Evolutionary conservation across 495 filamentous ascomycete genomes (phyloP).

Genomic region (Opeltia flavorubescens): DNA sequence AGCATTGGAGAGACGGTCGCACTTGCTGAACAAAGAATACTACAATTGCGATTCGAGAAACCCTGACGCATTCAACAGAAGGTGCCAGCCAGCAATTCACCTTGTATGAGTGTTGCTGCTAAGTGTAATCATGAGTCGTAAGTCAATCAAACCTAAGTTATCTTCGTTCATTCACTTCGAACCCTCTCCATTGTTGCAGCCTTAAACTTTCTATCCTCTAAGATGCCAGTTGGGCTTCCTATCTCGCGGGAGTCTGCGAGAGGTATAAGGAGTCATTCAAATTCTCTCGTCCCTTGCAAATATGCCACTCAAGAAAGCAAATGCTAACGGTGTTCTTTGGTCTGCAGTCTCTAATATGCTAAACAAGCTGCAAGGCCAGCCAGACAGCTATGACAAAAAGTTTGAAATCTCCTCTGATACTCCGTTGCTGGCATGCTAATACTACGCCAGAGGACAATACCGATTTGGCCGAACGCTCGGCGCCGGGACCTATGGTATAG

Average conservation of each 20-base stretch:
- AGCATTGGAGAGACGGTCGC: neutral
- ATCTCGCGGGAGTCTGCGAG: neutral
- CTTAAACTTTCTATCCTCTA: neutral
- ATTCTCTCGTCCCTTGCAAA: constrained; percentile 72
- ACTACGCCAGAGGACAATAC: constrained; percentile 55
- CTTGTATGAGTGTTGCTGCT: neutral
- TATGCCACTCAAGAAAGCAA: constrained; percentile 12
- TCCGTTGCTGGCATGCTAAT: constrained; percentile 7
- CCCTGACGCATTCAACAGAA: too few relatives aligned
- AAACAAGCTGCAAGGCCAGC: constrained; percentile 95
- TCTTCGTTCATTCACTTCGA: neutral
- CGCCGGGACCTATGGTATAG: constrained; percentile 96
- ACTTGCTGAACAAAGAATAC: neutral
- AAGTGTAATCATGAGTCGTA: neutral
- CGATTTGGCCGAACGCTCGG: constrained; percentile 85
- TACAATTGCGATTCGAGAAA: neutral
- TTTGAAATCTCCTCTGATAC: constrained; percentile 23
- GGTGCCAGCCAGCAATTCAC: neutral
- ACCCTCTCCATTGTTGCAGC: neutral
- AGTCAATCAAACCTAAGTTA: neutral
- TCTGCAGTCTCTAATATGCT: constrained; percentile 68
- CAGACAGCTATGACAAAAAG: constrained; percentile 98
- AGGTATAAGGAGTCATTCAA: constrained; percentile 32
- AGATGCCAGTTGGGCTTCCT: neutral
- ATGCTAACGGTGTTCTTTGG: constrained; percentile 20